These are phyloP conservation scores for Craterostigma plantagineum DNA, from an alignment of 257 asterid species.

Conservation along the genomic window DNA sequence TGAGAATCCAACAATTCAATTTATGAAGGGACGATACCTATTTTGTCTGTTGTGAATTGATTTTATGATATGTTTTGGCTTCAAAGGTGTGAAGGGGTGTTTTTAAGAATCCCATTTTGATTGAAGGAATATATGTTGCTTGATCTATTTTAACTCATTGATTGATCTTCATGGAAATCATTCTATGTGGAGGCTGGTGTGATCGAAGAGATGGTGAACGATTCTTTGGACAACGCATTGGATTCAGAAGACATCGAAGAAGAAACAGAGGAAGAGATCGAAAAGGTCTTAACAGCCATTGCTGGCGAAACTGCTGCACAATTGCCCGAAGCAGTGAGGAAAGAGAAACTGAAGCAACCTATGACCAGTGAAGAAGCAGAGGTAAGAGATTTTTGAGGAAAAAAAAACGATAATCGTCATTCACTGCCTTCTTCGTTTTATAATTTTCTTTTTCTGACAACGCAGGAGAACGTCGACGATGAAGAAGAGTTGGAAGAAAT, in stretches of 20 bases:
- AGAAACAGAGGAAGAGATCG: conserved; percentile 94
- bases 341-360: conserved; percentile 67
- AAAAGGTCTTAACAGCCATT: conserved; percentile 70
- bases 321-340: conserved; percentile 78
- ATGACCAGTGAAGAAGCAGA: conserved; percentile 40
- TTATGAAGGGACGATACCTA: no score
- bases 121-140: no score
- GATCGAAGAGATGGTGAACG: conserved; percentile 82
- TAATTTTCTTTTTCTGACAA: not conserved
- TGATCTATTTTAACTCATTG: no score
- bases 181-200: conserved; percentile 48
- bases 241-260: conserved; percentile 95
- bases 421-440: not conserved
- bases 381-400: no score
- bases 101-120: no score
- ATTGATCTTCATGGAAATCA: no score
- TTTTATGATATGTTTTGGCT: no score
- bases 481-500: conserved; percentile 91
- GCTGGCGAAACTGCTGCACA: conserved; percentile 95
- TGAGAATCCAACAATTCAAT: no score
- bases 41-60: no score
- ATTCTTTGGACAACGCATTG: conserved; percentile 56
- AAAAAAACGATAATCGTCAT: not conserved
- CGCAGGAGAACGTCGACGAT: conserved; percentile 51
- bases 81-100: no score